A percentile compares a stretch with the other conserved stretches of the same genome.
Conservation (phyloP, 2,329 filamentous ascomycete species). For the Neopestalotiopsis sp. region DNA sequence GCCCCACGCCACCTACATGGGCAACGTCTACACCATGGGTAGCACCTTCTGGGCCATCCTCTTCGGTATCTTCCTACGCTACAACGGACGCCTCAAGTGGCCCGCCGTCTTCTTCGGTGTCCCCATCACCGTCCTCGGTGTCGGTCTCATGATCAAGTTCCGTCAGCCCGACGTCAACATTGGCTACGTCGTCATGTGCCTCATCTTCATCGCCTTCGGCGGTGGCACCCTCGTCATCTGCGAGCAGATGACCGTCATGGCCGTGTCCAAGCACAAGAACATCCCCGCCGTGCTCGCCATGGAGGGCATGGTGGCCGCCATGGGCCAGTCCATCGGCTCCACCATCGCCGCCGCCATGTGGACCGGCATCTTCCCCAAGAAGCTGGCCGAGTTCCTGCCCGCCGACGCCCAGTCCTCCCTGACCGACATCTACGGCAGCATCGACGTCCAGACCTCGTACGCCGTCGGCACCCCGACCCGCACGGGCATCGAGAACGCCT, state of each 20-base stretch:
- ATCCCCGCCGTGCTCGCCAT: conserved; percentile 61
- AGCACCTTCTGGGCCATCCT: conserved; percentile 48
- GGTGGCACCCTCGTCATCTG: conserved; percentile 60
- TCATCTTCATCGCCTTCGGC: conserved; percentile 57
- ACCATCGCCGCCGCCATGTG: conserved; percentile 64
- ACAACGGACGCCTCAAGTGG: conserved; percentile 55
- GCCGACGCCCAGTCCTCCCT: conserved; percentile 38
- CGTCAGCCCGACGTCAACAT: conserved; percentile 53
- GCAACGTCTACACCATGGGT: conserved; percentile 46
- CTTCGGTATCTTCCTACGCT: conserved; percentile 51
- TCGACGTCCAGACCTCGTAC: conserved; percentile 56
- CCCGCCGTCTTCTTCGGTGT: conserved; percentile 37
- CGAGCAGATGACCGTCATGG: conserved; percentile 61
- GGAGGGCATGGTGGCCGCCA: conserved; percentile 57
- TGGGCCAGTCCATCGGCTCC: conserved; percentile 60
- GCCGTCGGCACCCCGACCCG: conserved; percentile 50
- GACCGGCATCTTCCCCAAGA: conserved; percentile 56
- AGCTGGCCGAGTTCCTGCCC: conserved; percentile 52
- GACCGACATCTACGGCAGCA: conserved; percentile 52
- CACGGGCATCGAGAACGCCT: conserved; percentile 58
- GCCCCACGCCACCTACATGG: conserved; percentile 38
- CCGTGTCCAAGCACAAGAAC: conserved; percentile 57
- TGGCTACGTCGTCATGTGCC: conserved; percentile 57
- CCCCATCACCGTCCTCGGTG: conserved; percentile 55
- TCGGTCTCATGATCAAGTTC: conserved; percentile 59